A percentile compares a stretch with the other conserved stretches of the same genome.
Conservation (phyloP, 2,329 filamentous ascomycete genomes). For the Lecanicillium sp. region DNA sequence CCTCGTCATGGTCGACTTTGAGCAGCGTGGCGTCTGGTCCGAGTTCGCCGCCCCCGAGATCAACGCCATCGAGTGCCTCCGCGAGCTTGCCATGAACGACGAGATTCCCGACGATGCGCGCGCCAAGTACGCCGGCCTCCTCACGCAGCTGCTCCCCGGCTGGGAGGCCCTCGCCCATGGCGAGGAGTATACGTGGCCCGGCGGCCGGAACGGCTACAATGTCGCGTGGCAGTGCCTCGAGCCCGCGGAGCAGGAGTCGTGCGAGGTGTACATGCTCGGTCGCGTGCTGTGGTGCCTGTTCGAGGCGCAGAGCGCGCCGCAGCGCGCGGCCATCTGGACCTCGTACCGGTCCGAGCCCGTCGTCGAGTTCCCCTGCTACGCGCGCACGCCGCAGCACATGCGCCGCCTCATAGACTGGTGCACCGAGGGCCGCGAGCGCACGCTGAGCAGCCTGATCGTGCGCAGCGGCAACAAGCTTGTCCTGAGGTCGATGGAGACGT, state of each 20-base stretch:
- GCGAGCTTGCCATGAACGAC: conserved; percentile 47
- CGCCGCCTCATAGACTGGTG: conserved; percentile 45
- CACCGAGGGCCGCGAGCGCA: conserved; percentile 41
- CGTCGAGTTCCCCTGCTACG: conserved; percentile 50
- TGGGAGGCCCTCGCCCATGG: conserved; percentile 37
- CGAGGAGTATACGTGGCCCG: conserved; percentile 43
- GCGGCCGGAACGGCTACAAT: conserved; percentile 42
- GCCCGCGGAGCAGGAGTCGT: conserved; percentile 46
- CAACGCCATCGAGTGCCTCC: conserved; percentile 52
- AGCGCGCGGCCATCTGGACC: conserved; percentile 51
- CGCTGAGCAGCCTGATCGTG: conserved; percentile 39
- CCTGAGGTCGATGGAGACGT: conserved; percentile 29
- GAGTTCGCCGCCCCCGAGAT: conserved; percentile 56
- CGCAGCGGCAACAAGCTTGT: conserved; percentile 42
- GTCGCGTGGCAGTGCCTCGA: conserved; percentile 50
- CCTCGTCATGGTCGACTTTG: conserved; percentile 54
- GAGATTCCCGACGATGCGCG: conserved; percentile 34
- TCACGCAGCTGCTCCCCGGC: conserved; percentile 39
- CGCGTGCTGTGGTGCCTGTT: conserved; percentile 58
- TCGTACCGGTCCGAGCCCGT: conserved; percentile 52
- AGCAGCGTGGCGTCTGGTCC: conserved; percentile 58
- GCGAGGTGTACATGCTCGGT: conserved; percentile 58
- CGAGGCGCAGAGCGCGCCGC: conserved; percentile 52
- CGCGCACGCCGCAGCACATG: conserved; percentile 39
- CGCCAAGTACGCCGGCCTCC: conserved; percentile 34